A percentile compares a stretch with the other conserved stretches of the same genome.
These are phyloP conservation scores for Acanthamoeba sp. DNA, from an alignment of 208 protist genomes.

Conservation along the genomic window DNA sequence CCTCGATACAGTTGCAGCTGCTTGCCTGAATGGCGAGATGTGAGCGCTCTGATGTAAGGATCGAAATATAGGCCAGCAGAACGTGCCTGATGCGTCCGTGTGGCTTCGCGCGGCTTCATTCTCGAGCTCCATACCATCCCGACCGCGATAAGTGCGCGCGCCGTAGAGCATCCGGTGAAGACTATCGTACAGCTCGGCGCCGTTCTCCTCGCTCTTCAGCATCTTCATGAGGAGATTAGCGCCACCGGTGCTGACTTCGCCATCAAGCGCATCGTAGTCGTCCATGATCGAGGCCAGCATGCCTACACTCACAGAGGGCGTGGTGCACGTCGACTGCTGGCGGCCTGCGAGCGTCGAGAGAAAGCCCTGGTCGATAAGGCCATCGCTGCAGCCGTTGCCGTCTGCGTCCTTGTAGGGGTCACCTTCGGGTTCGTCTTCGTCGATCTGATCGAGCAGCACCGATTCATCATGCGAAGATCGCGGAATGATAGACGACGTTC, in stretches of 20 bases:
- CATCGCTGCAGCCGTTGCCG: neutral
- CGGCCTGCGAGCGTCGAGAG: neutral
- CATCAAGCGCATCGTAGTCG: neutral
- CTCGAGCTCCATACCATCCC: constrained; percentile 1
- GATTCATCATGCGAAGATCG: neutral
- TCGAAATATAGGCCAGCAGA: no score
- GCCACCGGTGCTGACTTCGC: neutral
- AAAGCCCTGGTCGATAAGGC: neutral
- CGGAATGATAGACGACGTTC: neutral
- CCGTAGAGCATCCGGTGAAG: constrained; percentile 17
- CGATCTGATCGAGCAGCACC: neutral
- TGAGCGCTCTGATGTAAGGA: neutral
- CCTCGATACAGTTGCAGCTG: constrained; percentile 25
- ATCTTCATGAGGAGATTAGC: constrained; percentile 26
- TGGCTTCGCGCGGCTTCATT: neutral
- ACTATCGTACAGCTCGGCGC: constrained; percentile 56
- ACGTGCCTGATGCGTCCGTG: neutral
- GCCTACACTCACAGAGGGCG: neutral
- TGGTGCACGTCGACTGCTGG: neutral
- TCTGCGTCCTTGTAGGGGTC: neutral
- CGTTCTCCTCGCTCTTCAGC: constrained; percentile 59
- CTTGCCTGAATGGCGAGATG: neutral
- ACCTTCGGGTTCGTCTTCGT: neutral
- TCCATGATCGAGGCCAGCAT: neutral
- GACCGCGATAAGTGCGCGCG: neutral